These are phyloP conservation scores for Pythium sukuiense DNA, from an alignment of 352 stramenopile species.

Conservation along the genomic window DNA sequence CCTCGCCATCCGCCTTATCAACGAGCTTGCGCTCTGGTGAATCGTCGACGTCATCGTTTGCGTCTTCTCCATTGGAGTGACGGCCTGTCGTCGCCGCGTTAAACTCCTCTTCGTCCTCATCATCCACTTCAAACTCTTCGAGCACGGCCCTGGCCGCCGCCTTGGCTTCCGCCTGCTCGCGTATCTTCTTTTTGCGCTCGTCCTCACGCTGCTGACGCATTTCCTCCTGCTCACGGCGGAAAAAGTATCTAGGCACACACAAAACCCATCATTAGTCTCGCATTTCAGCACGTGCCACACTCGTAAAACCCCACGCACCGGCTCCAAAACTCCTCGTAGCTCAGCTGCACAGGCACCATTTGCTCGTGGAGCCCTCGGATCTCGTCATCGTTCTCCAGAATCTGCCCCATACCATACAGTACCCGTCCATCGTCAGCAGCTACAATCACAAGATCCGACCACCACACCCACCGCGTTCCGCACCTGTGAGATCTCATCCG, in stretches of 20 bases:
- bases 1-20: constrained; percentile 32
- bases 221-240: constrained; percentile 55
- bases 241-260: constrained; percentile 50
- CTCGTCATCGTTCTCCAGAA: constrained; percentile 52
- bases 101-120: constrained; percentile 39
- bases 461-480: neutral
- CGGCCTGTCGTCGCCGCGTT: constrained; percentile 29
- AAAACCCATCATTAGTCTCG: neutral
- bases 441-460: neutral
- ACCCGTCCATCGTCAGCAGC: neutral
- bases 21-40: constrained; percentile 15
- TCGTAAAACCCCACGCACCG: constrained; percentile 33
- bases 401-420: constrained; percentile 13
- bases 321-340: constrained; percentile 84
- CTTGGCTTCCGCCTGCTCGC: constrained; percentile 34
- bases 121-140: constrained; percentile 36
- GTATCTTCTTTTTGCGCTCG: constrained; percentile 34
- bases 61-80: neutral
- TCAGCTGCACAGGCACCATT: constrained; percentile 73
- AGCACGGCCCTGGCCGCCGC: constrained; percentile 23
- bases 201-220: constrained; percentile 35
- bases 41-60: constrained; percentile 27
- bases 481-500: constrained; percentile 69
- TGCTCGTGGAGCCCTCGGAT: constrained; percentile 61
- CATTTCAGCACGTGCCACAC: neutral